A percentile compares a stretch with the other conserved stretches of the same genome.
phyloP scores from a whole-genome alignment of 2,329 filamentous ascomycete species.

The Ampelomyces quisqualis region DNA sequence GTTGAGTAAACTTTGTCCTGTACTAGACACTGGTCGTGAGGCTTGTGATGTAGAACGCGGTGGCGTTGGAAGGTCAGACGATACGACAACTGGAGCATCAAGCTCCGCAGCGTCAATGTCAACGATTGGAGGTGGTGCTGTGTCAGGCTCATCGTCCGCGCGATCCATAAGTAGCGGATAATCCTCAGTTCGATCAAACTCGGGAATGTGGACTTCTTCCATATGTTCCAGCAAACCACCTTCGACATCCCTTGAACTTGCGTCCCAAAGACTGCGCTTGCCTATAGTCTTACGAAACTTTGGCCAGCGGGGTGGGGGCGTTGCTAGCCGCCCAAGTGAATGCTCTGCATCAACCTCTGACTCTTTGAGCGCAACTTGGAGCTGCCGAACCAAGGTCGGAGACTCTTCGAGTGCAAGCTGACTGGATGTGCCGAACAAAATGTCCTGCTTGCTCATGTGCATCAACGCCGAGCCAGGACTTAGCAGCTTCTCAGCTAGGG shows the following conservation, averaged over 20 bases:
- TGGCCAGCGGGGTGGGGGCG: slow-evolving; percentile 16
- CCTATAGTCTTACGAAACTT: slow-evolving; percentile 21
- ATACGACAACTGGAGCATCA: slow-evolving; percentile 15
- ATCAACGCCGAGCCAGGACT: slow-evolving; percentile 37
- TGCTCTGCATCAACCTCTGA: slow-evolving; percentile 31
- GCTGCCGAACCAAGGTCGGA: slow-evolving; percentile 37
- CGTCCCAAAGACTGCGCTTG: slow-evolving; percentile 35
- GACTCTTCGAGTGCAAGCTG: slow-evolving; percentile 44
- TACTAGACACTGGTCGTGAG: neutral
- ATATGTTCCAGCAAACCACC: slow-evolving; percentile 33
- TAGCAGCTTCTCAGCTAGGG: slow-evolving; percentile 39
- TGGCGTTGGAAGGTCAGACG: slow-evolving; percentile 27
- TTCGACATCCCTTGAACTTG: slow-evolving; percentile 35
- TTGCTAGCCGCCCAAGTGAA: neutral
- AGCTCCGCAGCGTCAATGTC: slow-evolving; percentile 25
- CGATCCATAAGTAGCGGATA: slow-evolving; percentile 31
- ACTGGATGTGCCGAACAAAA: slow-evolving; percentile 46
- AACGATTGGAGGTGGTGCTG: slow-evolving; percentile 8
- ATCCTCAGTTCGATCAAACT: slow-evolving; percentile 37
- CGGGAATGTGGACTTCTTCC: slow-evolving; percentile 29
- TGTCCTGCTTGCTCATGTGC: slow-evolving; percentile 34
- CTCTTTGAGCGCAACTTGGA: slow-evolving; percentile 39
- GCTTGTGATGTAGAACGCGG: slow-evolving; percentile 1
- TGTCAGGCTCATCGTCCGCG: slow-evolving; percentile 8
- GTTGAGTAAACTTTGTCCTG: too few species aligned